Evolutionary conservation across 148 eudicot genomes (phyloP).

Genomic region (Chenopodium berlandieri): DNA sequence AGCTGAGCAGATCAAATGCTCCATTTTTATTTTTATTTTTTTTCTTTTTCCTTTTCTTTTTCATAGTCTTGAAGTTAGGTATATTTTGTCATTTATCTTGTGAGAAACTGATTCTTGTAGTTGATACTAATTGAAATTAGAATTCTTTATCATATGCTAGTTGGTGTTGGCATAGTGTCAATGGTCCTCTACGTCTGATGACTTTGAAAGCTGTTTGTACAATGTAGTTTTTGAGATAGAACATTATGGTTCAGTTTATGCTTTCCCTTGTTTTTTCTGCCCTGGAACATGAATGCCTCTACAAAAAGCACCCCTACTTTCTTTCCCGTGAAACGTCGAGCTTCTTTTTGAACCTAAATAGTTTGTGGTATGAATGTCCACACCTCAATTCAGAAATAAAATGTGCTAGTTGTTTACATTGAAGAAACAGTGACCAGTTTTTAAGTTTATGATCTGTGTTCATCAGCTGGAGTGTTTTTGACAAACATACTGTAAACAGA

Average conservation of each 20-base stretch:
- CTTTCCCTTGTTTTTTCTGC: neutral
- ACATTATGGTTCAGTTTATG: neutral
- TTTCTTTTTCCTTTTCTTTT: too few species aligned
- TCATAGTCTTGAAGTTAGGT: neutral
- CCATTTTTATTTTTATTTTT: neutral
- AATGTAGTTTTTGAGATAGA: neutral
- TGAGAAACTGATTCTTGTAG: conserved; percentile 2
- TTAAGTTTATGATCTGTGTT: neutral
- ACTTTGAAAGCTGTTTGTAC: neutral
- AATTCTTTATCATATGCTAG: neutral
- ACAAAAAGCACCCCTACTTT: neutral
- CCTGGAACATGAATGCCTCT: neutral
- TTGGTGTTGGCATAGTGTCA: conserved; percentile 3
- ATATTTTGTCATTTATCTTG: neutral
- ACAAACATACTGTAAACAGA: neutral
- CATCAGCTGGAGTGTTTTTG: neutral
- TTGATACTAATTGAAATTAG: neutral
- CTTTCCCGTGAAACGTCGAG: neutral
- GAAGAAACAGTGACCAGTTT: neutral
- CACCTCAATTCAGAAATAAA: neutral
- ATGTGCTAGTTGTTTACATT: neutral
- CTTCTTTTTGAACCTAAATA: neutral
- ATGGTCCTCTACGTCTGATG: neutral
- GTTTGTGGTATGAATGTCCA: neutral
- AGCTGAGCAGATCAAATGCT: conserved; percentile 2